Conservation (phyloP, 805 yeast species). For the Kurtzmaniella fragi region DNA sequence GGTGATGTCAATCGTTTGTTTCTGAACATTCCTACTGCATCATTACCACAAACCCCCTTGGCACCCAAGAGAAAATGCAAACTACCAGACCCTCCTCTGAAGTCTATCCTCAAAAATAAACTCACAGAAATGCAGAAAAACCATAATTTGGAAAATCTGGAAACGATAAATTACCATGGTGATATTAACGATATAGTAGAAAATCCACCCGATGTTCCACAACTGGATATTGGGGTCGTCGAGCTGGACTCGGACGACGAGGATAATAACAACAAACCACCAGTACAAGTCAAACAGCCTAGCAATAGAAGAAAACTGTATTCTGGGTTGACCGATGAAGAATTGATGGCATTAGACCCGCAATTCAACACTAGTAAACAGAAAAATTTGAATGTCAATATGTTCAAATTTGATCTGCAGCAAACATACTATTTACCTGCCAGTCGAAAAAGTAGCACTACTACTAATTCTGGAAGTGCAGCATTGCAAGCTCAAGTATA, state of each 20-base stretch:
- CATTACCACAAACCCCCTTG: not conserved
- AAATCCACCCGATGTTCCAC: conserved; percentile 4
- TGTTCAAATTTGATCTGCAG: conserved; percentile 42
- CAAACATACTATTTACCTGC: conserved; percentile 21
- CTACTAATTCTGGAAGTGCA: conserved; percentile 7
- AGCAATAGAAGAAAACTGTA: conserved; percentile 37
- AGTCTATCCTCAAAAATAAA: conserved; percentile 36
- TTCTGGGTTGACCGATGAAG: conserved; percentile 50
- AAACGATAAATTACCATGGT: conserved; percentile 12
- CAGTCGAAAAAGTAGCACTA: conserved; percentile 9
- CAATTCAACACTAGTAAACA: conserved; percentile 39
- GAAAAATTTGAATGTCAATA: conserved; percentile 33
- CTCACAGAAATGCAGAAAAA: conserved; percentile 22
- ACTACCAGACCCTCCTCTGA: conserved; percentile 28
- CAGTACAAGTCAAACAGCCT: conserved; percentile 4
- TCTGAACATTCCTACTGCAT: conserved; percentile 1
- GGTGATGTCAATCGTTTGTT: conserved; percentile 1
- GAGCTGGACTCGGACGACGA: conserved; percentile 5
- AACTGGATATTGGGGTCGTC: conserved; percentile 4
- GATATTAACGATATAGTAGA: conserved; percentile 13
- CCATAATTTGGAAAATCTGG: conserved; percentile 11
- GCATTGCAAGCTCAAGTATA: conserved; percentile 9
- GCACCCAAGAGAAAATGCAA: conserved; percentile 7
- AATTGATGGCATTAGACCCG: conserved; percentile 49
- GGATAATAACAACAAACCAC: conserved; percentile 2